Evolutionary conservation across 768 basidiomycete genomes (phyloP).

Genomic region (Clitopilus hobsonii): DNA sequence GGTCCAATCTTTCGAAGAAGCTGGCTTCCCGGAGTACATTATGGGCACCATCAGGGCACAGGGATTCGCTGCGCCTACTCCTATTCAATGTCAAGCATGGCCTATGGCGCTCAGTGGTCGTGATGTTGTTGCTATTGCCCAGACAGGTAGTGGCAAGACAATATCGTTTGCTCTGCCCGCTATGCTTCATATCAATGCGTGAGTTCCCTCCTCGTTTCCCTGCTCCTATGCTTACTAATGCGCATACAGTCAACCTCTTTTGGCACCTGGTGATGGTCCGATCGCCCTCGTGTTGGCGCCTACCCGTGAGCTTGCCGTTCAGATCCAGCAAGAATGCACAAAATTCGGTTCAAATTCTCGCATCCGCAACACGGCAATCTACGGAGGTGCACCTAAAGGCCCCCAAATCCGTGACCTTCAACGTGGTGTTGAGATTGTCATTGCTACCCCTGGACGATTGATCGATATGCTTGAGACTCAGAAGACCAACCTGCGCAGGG

Average conservation of each 20-base stretch:
- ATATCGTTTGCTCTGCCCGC: constrained; percentile 98
- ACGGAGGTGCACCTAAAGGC: constrained; percentile 98
- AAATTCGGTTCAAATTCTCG: constrained; percentile 97
- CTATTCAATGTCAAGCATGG: constrained; percentile 99
- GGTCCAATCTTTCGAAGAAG: constrained; percentile 88
- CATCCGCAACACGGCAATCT: constrained; percentile 98
- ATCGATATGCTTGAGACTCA: constrained; percentile 98
- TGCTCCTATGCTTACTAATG: constrained; percentile 8
- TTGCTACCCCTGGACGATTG: constrained; percentile 99
- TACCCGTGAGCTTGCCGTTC: constrained; percentile 96
- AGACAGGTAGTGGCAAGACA: constrained; percentile 98
- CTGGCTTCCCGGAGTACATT: constrained; percentile 94
- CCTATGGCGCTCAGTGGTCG: constrained; percentile 96
- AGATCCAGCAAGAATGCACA: constrained; percentile 97
- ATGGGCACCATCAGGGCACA: constrained; percentile 91
- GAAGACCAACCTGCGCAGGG: constrained; percentile 92
- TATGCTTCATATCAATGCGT: constrained; percentile 99
- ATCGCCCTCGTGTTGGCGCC: constrained; percentile 96
- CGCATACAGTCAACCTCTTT: constrained; percentile 73
- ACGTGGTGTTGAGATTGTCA: constrained; percentile 95
- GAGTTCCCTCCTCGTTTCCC: constrained; percentile 22
- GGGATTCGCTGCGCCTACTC: constrained; percentile 86
- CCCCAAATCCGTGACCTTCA: constrained; percentile 97
- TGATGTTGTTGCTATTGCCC: constrained; percentile 94
- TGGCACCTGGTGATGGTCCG: constrained; percentile 92